Base-by-base conservation (phyloP, 768 basidiomycete genomes). In the Agrocybe pediades region DNA sequence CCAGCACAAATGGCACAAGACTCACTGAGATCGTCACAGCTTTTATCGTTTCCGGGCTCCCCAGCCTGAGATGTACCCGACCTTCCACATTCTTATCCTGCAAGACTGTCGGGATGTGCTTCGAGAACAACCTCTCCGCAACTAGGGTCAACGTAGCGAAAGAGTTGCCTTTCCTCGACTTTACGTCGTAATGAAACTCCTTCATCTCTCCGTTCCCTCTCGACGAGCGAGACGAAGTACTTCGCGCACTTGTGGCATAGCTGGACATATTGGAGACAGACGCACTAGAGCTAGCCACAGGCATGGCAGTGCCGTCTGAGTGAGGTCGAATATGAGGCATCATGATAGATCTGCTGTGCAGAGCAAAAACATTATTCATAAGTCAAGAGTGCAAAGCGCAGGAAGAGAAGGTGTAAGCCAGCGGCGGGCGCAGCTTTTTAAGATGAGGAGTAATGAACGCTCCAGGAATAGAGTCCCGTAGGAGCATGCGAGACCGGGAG, bases 21-120 rank as follows among this genome's bases (percentile, higher is more conserved):
- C 73, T 61, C 61, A 85, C 86, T 52, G 74, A 72, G 46, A 87
- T 57, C 11, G 69, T 66, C 11, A 87, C 75, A 9, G 72, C 71
- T 54, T 79, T 76, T 42, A 84, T 75, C 19, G 70, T 68, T 39
- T 82, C 79, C 6, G 74, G 68, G 30, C 70, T 70, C 4, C 68
- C 68, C 16, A 74, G 54, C 44, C 63, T 61, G 21, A 80, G 60
- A 6, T 61, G 62, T 11, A 78, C 70, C 33, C 65, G 63, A 9
- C 78, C 77, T 33, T 61, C 61, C 5, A 77, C 59, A 2, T 58
- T 56, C 9, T 64, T 60, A 33, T 72, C 71, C 59, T 79, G 70
- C 15, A 71, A 40, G 56, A 72, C 67, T 1, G 65, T 70, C 6
- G 76, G 75, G 15, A 68, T 48, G 13, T 66, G 65, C 11, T 73